Base-by-base conservation (phyloP, 192 early-diverging fungal genomes). In the Entophlyctis luteolus region DNA sequence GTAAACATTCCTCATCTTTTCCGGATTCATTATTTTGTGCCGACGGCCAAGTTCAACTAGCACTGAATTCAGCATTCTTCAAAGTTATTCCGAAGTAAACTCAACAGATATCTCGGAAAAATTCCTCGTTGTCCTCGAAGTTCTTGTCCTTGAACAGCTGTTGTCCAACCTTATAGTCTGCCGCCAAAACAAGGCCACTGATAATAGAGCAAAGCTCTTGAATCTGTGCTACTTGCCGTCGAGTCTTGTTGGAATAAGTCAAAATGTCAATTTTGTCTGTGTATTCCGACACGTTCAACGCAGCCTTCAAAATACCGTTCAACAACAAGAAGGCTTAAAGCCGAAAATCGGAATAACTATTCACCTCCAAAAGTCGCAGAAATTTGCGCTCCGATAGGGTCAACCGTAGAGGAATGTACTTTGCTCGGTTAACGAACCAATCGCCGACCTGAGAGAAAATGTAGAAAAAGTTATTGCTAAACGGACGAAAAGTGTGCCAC, bases 141-240 rank as follows among this genome's bases (percentile, higher is more conserved):
- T 77, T 73, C 4, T 73, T 39, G 34, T 81, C 75, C 48, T 79
- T 47, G 73, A 84, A 84, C 22, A 84, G 69, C 22, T 71, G 54
- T 55, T 84, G 82, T 16, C 82, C 82, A 5, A 37, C 48, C 55
- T 84, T 77, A 56, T 84, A 84, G 49, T 84, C 82, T 18, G 82
- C 73, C 4, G 81, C 85, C 29, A 98, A 72, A 32, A 94, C 87
- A 2, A 98, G 81, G 2, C 97, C 97, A 27, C 90, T 90, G 32
- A 99, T 79, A 38, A 98, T 94, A 10, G 92, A 89, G 69, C 97
- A 99, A 28, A 99, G 81, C 68, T 98, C 95, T 55, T 91, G 91
- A 73, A 99, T 97, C 73, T 99, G 97, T 42, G 80, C 79, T 2
- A 99, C 90, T 29, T 93, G 94, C 32, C 95, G 89, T 75, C 90